These are phyloP conservation scores for Cryptococcus maquisensis DNA, from an alignment of 1,284 basidiomycete species.

Conservation along the genomic window DNA sequence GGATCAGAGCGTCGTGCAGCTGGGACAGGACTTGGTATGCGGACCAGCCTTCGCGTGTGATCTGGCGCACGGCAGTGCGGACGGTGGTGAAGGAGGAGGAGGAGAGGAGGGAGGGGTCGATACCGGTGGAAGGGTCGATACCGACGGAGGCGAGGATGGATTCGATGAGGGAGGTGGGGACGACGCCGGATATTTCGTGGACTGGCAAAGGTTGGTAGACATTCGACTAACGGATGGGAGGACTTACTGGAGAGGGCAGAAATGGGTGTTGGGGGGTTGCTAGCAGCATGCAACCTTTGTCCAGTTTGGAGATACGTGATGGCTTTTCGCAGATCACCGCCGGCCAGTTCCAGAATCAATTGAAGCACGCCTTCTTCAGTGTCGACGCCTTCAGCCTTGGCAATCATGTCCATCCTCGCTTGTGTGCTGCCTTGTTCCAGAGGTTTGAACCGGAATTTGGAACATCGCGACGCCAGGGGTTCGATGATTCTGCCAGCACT, in stretches of 20 bases:
- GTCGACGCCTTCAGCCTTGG: conserved; percentile 55
- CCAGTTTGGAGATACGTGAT: conserved; percentile 98
- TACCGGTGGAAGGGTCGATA: conserved; percentile 57
- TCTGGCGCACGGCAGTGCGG: conserved; percentile 63
- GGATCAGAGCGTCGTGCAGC: conserved; percentile 86
- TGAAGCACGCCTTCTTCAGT: conserved; percentile 49
- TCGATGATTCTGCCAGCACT: conserved; percentile 80
- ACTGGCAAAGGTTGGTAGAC: conserved; percentile 50
- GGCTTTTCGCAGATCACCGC: conserved; percentile 92
- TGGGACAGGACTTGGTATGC: conserved; percentile 77
- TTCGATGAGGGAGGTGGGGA: conserved; percentile 70
- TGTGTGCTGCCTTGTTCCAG: conserved; percentile 75
- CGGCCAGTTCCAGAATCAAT: conserved; percentile 56
- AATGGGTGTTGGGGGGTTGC: conserved; percentile 66
- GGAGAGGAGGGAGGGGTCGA: conserved; percentile 56
- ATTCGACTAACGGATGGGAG: background rate
- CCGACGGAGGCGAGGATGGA: conserved; percentile 71
- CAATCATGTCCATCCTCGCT: conserved; percentile 74
- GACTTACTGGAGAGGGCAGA: conserved; percentile 53
- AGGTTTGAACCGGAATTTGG: conserved; percentile 97
- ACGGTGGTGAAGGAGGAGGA: conserved; percentile 64
- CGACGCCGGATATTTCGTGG: conserved; percentile 95
- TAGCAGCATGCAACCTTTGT: conserved; percentile 71
- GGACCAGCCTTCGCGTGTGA: conserved; percentile 87
- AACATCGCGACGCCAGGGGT: conserved; percentile 96